Evolutionary conservation across 148 eudicot species (phyloP).

Genomic region (Vaccinium darrowii): DNA sequence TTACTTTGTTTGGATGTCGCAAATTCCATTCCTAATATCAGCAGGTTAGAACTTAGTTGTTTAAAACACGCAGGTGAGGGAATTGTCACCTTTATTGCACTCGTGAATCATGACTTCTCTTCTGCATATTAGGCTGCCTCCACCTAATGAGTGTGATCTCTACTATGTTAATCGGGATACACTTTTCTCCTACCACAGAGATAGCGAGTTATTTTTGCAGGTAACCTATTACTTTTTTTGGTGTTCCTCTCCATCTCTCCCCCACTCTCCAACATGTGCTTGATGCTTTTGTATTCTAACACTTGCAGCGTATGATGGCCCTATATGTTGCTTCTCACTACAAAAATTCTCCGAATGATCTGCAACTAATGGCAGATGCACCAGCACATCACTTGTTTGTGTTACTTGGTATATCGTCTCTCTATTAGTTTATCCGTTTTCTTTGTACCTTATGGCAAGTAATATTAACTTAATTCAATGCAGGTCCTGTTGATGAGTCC

Average conservation of each 20-base stretch:
- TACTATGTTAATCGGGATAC: constrained; percentile 96
- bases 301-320: constrained; percentile 96
- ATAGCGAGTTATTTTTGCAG: constrained; percentile 93
- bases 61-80: neutral
- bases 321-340: constrained; percentile 97
- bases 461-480: constrained; percentile 18
- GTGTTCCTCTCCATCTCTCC: neutral
- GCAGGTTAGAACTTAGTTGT: constrained; percentile 48
- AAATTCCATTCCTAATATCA: constrained; percentile 70
- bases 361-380: constrained; percentile 95
- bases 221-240: constrained; percentile 26
- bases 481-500: constrained; percentile 96
- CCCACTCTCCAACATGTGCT: neutral
- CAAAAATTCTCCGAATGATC: constrained; percentile 94
- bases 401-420: constrained; percentile 63
- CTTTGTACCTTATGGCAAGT: neutral
- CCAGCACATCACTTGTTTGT: constrained; percentile 99
- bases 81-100: constrained; percentile 9
- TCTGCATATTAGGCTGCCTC: constrained; percentile 53
- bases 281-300: constrained; percentile 17
- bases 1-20: constrained; percentile 89
- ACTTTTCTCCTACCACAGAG: constrained; percentile 92
- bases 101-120: constrained; percentile 17
- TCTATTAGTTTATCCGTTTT: neutral
- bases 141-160: constrained; percentile 82